Conservation (phyloP, 2,329 filamentous ascomycete species). For the Zymoseptoria crescenta region DNA sequence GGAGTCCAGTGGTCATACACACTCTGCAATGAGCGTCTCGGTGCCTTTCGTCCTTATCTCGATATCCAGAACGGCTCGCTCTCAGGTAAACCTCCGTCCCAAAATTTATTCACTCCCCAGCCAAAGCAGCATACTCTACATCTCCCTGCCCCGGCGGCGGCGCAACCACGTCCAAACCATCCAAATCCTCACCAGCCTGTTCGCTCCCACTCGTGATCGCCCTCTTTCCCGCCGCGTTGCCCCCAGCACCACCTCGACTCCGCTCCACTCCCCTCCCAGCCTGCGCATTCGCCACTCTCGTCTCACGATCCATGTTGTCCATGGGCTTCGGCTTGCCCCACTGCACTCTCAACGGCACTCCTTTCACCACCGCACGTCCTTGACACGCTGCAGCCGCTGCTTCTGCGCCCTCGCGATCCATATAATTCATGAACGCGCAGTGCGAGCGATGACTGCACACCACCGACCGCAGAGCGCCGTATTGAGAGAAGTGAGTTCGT, state of each 20-base stretch:
- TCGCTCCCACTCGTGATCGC: constrained; percentile 33
- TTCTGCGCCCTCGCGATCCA: constrained; percentile 76
- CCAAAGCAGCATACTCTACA: constrained; percentile 75
- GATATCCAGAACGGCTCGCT: background rate
- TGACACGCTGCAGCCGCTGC: constrained; percentile 76
- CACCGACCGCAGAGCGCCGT: constrained; percentile 83
- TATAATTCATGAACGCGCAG: constrained; percentile 93
- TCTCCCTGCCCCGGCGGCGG: constrained; percentile 73
- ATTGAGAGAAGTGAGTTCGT: constrained; percentile 79
- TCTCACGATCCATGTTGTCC: constrained; percentile 82
- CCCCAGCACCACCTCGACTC: constrained; percentile 8
- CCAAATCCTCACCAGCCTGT: constrained; percentile 35
- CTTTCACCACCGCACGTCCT: constrained; percentile 80
- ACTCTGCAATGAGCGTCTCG: too few species aligned
- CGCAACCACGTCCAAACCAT: constrained; percentile 49
- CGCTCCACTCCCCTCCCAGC: constrained; percentile 57
- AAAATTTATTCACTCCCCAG: constrained; percentile 57
- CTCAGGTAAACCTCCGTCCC: background rate
- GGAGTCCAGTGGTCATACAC: too few species aligned
- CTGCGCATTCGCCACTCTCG: constrained; percentile 70
- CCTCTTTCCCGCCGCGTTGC: constrained; percentile 20
- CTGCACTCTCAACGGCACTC: constrained; percentile 79
- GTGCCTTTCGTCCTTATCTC: too few species aligned
- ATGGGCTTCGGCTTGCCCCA: constrained; percentile 92
- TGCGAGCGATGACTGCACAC: constrained; percentile 96